phyloP scores from a whole-genome alignment of 2,329 filamentous ascomycete species.

The Phoma sp. region DNA sequence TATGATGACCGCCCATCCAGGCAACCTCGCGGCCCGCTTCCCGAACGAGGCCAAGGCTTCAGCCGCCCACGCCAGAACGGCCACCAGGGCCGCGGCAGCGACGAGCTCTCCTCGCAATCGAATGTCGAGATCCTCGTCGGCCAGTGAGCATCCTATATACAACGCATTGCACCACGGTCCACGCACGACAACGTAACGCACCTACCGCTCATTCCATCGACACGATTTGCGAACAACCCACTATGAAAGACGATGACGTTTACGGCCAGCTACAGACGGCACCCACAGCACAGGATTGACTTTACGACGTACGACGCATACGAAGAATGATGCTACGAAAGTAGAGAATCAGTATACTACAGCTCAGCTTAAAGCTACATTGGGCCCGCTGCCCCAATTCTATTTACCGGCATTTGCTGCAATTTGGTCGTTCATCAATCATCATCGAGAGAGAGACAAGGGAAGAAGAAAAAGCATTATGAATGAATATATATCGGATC shows the following conservation, averaged over 20 bases:
- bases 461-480: constrained; percentile 11
- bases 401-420: constrained; percentile 4
- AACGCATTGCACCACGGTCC: constrained; percentile 15
- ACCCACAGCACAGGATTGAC: constrained; percentile 38
- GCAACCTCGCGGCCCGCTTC: constrained; percentile 67
- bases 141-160: constrained; percentile 50
- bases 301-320: constrained; percentile 47
- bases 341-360: constrained; percentile 45
- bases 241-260: constrained; percentile 43
- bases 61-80: constrained; percentile 65
- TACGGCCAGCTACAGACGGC: constrained; percentile 37
- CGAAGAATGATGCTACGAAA: constrained; percentile 52
- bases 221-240: constrained; percentile 32
- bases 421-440: constrained; percentile 1
- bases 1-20: constrained; percentile 67
- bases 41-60: constrained; percentile 67
- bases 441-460: no score
- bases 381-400: constrained; percentile 12
- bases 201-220: constrained; percentile 33
- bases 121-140: constrained; percentile 70
- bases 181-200: constrained; percentile 19
- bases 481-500: constrained; percentile 7
- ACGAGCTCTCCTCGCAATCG: constrained; percentile 67
- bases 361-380: constrained; percentile 12
- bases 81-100: constrained; percentile 67